Evolutionary conservation across 2,329 filamentous ascomycete genomes (phyloP), one percentile per base, ranked within the genome.

Genomic region (Gyromitra esculenta): DNA sequence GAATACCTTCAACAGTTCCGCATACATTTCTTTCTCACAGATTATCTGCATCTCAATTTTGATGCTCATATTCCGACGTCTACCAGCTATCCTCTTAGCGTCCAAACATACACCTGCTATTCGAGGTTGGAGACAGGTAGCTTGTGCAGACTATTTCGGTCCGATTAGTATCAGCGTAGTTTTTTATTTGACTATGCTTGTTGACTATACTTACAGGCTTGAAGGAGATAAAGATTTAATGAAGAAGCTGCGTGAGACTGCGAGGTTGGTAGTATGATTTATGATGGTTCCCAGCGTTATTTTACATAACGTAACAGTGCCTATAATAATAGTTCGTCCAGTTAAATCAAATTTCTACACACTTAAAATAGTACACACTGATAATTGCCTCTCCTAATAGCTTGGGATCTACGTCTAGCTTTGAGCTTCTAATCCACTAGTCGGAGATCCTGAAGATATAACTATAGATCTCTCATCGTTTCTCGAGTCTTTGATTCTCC

Each of bases 71-170:
- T 84, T 97, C 21, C 88, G 94, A 50, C 90, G 94, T 1, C 86
- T 94, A 5, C 94, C 94, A 0, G 89, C 93, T 82, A 87, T 97
- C 0, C 88, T 93, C 67, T 88, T 87, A 0, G 86, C 95, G 83
- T 91, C 94, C 82, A 91, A 88, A 80, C 87, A 88, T 75, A 94
- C 97, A 57, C 91, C 88, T 39, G 93, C 97, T 82, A 94, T 97
- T 54, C 88, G 93, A 73, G 87, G 91, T 52, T 83, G 88, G 39
- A 87, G 88, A 2, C 93, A 97, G 79, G 93, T 93, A 1, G 84
- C 92, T 0, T 97, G 97, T 81, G 92, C 96, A 6, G 94, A 94
- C 0, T 97, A 97, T 85, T 97, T 97, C 79, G 94, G 94, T 0
- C 94, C 94, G 0, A 94, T 97, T 72, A 94, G 95, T 1, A 94